Conservation (phyloP, 106 monocot genomes). For the Apostasia ramifera region DNA sequence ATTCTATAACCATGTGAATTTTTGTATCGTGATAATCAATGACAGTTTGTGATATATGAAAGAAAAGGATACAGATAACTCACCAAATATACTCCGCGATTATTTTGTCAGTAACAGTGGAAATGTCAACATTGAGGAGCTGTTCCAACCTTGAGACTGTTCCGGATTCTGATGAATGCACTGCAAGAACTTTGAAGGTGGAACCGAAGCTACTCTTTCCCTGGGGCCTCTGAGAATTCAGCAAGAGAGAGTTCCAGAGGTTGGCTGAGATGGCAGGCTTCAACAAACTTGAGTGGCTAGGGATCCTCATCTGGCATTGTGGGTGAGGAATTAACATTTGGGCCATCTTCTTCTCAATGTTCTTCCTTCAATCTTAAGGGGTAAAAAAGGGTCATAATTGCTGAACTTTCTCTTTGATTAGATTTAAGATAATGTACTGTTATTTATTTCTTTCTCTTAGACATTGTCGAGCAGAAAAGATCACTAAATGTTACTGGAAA, state of each 20-base stretch:
- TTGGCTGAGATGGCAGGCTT: conserved; percentile 17
- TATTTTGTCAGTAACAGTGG: conserved; percentile 61
- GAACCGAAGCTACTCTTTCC: conserved; percentile 15
- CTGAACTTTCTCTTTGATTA: no score
- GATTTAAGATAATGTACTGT: no score
- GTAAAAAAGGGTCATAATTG: no score
- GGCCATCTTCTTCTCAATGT: conserved; percentile 28
- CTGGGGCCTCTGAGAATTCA: conserved; percentile 28
- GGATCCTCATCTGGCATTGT: conserved; percentile 45
- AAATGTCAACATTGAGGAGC: conserved; percentile 65
- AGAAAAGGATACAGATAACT: not conserved
- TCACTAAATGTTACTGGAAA: no score
- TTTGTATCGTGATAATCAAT: no score
- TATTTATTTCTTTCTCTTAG: no score
- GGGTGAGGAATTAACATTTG: conserved; percentile 50
- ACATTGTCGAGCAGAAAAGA: no score
- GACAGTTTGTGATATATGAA: no score
- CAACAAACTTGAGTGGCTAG: conserved; percentile 12
- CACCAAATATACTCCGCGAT: conserved; percentile 93
- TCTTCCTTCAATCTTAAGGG: not conserved
- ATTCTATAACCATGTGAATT: no score
- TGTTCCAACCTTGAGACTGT: conserved; percentile 58
- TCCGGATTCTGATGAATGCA: conserved; percentile 30
- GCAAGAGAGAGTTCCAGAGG: conserved; percentile 31
- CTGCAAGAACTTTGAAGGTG: conserved; percentile 43